Evolutionary conservation across 2,329 filamentous ascomycete species (phyloP), one percentile per base, ranked within the genome.

Genomic region (Diplodia sapinea): DNA sequence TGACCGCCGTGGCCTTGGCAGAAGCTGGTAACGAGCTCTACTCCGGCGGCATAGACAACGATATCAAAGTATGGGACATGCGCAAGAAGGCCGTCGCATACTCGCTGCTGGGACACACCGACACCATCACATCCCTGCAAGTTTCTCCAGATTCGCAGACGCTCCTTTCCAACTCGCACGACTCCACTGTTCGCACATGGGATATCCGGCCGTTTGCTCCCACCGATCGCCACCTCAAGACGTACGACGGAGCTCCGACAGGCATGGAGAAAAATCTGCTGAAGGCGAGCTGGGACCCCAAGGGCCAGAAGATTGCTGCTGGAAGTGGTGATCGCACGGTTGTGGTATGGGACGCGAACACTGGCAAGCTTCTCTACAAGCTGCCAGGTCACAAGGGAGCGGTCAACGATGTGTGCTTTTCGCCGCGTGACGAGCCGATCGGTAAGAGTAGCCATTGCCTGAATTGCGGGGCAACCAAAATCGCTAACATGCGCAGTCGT

Each of bases 21-120:
- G 93, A 97, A 77, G 93, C 94, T 1, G 95, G 95, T 20, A 97
- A 97, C 77, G 95, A 98, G 81, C 88, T 99, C 31, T 99, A 95
- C 79, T 91, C 92, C 7, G 94, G 94, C 56, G 92, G 94, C 26
- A 97, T 99, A 72, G 95, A 98, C 81, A 97, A 98, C 76, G 93
- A 96, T 73, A 96, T 99, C 77, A 93, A 94, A 74, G 94, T 96
- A 23, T 99, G 95, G 94, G 95, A 99, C 79, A 82, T 98, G 75
- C 89, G 95, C 72, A 98, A 97, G 83, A 93, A 96, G 79, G 87
- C 90, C 7, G 87, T 96, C 2, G 88, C 93, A 6, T 97, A 98
- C 79, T 90, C 91, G 1, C 89, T 99, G 85, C 80, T 91, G 13
- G 95, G 95, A 0, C 95, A 99, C 78, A 90, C 88, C 65, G 95